phyloP scores from a whole-genome alignment of 2,329 filamentous ascomycete genomes.

The Helotiales sp. region DNA sequence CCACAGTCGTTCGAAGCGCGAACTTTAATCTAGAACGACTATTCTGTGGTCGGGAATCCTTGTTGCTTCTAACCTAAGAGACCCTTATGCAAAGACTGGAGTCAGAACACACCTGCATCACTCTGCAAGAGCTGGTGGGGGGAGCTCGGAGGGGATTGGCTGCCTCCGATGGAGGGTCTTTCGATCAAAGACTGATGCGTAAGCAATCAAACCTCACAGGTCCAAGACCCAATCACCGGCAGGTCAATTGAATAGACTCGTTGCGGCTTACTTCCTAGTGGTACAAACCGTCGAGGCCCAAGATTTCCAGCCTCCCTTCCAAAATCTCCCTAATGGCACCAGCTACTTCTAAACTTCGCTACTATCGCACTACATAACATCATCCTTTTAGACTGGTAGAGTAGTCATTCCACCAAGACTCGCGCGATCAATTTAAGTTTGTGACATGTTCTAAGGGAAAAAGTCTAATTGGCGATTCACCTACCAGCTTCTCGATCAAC shows the following conservation, averaged over 20 bases:
- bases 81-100: not conserved
- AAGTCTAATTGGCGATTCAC: conserved; percentile 9
- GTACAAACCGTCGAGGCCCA: not conserved
- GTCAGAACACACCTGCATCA: not conserved
- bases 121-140: not conserved
- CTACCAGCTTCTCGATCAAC: conserved; percentile 9
- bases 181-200: conserved; percentile 6
- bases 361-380: not conserved
- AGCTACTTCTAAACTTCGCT: not conserved
- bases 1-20: not conserved
- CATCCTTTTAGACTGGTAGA: not conserved
- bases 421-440: conserved; percentile 11
- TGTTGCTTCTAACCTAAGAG: not conserved
- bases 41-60: not conserved
- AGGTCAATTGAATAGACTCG: conserved; percentile 2
- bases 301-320: not conserved
- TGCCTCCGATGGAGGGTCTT: not conserved
- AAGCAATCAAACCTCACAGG: conserved; percentile 6
- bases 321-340: not conserved
- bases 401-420: not conserved
- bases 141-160: not conserved
- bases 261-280: conserved; percentile 2
- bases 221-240: conserved; percentile 1
- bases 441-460: conserved; percentile 15
- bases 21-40: not conserved